Evolutionary conservation across 2,329 filamentous ascomycete species (phyloP).

Genomic region (Cercospora sp.): DNA sequence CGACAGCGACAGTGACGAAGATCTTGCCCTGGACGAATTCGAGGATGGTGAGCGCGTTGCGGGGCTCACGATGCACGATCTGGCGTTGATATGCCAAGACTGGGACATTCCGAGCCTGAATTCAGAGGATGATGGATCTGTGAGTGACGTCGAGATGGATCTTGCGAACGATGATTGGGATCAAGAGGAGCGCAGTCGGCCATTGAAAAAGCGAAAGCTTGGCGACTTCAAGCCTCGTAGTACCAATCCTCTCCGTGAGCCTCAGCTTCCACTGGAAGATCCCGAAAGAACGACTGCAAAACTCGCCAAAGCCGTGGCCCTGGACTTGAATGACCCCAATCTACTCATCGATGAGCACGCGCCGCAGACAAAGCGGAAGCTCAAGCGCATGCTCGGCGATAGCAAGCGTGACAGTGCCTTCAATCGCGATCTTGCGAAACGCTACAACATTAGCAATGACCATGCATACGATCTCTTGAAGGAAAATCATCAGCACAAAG

Average conservation of each 20-base stretch:
- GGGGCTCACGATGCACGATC: slow-evolving; percentile 74
- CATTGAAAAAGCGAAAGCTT: slow-evolving; percentile 67
- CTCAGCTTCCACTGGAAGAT: slow-evolving; percentile 66
- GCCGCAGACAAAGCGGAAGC: slow-evolving; percentile 60
- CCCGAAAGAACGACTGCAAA: slow-evolving; percentile 72
- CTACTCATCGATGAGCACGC: slow-evolving; percentile 80
- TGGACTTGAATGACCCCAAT: slow-evolving; percentile 86
- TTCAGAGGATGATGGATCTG: slow-evolving; percentile 35
- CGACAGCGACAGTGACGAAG: slow-evolving; percentile 53
- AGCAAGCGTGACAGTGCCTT: slow-evolving; percentile 68
- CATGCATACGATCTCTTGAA: slow-evolving; percentile 94
- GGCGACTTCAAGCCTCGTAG: slow-evolving; percentile 33
- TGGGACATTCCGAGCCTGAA: slow-evolving; percentile 69
- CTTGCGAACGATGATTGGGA: slow-evolving; percentile 37
- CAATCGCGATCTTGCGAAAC: slow-evolving; percentile 70
- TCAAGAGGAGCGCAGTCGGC: slow-evolving; percentile 40
- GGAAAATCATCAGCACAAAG: slow-evolving; percentile 94
- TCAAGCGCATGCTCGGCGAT: slow-evolving; percentile 50
- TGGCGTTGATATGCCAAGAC: slow-evolving; percentile 82
- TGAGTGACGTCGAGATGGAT: slow-evolving; percentile 28
- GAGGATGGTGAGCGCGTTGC: slow-evolving; percentile 67
- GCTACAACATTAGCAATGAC: slow-evolving; percentile 96
- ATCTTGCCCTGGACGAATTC: slow-evolving; percentile 54
- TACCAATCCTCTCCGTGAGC: slow-evolving; percentile 25
- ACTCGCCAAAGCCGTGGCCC: slow-evolving; percentile 73